phyloP scores from a whole-genome alignment of 2,329 filamentous ascomycete genomes.

The Botrytis deweyae region DNA sequence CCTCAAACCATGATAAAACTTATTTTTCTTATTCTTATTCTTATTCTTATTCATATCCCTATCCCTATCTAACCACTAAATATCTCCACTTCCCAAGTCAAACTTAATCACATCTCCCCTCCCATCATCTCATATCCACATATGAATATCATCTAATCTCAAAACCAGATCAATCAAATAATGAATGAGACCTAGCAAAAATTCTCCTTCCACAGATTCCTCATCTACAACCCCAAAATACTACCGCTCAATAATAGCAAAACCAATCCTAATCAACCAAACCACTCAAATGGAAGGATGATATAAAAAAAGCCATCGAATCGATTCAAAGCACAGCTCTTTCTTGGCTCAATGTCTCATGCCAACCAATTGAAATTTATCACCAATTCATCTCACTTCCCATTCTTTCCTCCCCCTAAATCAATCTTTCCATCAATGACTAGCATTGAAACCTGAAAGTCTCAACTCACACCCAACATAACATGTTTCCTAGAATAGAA shows the following conservation, averaged over 20 bases:
- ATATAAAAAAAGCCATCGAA: not conserved
- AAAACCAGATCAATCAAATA: not conserved
- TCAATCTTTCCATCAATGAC: slow-evolving; percentile 3
- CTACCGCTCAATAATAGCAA: not conserved
- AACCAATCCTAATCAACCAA: not conserved
- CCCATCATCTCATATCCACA: not conserved
- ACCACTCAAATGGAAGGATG: not conserved
- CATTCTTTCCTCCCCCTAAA: not conserved
- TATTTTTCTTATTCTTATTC: not conserved
- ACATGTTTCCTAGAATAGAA: not conserved
- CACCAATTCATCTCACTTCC: not conserved
- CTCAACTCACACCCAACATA: not conserved
- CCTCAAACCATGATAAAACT: not conserved
- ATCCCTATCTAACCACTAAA: not conserved
- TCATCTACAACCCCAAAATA: not conserved
- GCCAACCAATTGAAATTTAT: not conserved
- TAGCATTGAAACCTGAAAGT: slow-evolving; percentile 15
- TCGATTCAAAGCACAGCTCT: slow-evolving; percentile 10
- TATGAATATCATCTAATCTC: not conserved
- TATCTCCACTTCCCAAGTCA: not conserved
- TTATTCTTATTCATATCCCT: not conserved
- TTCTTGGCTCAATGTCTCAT: not conserved
- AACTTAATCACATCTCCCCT: not conserved
- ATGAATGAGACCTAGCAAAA: not conserved
- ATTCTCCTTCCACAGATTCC: not conserved